Evolutionary conservation across 2,329 filamentous ascomycete species (phyloP).

Genomic region (Stemphylium beticola): DNA sequence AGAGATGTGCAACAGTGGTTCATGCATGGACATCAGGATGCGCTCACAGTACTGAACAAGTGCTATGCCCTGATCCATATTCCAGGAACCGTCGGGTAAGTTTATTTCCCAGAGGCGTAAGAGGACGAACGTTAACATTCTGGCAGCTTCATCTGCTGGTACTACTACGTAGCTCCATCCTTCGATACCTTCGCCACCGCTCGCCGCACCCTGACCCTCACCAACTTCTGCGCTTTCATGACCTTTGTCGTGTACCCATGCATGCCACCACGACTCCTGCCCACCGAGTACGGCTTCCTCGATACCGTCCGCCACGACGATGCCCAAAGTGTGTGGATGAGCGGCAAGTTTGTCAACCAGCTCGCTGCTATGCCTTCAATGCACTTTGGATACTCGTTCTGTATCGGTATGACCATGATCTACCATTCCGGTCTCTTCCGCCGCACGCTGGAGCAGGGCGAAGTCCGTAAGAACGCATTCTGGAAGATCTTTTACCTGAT

Average conservation of each 20-base stretch:
- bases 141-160: slow-evolving; percentile 66
- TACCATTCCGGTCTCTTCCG: slow-evolving; percentile 59
- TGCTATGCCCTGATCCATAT: slow-evolving; percentile 67
- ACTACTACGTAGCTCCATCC: slow-evolving; percentile 64
- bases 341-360: slow-evolving; percentile 54
- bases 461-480: slow-evolving; percentile 50
- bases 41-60: slow-evolving; percentile 64
- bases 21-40: slow-evolving; percentile 59
- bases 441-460: slow-evolving; percentile 51
- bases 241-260: slow-evolving; percentile 61
- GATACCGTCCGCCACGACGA: slow-evolving; percentile 57
- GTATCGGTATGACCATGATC: slow-evolving; percentile 60
- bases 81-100: slow-evolving; percentile 64
- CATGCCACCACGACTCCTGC: slow-evolving; percentile 59
- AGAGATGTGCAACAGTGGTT: slow-evolving; percentile 63
- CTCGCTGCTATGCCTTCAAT: slow-evolving; percentile 58
- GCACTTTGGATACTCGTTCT: slow-evolving; percentile 63
- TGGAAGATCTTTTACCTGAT: slow-evolving; percentile 54
- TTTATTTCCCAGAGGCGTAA: not conserved
- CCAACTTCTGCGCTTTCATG: slow-evolving; percentile 61
- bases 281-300: slow-evolving; percentile 53
- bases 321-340: slow-evolving; percentile 56
- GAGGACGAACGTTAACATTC: slow-evolving; percentile 19
- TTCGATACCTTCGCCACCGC: slow-evolving; percentile 53
- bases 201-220: slow-evolving; percentile 57